phyloP scores from a whole-genome alignment of 176 grass and related monocot genomes.

The Hyparrhenia diplandra region DNA sequence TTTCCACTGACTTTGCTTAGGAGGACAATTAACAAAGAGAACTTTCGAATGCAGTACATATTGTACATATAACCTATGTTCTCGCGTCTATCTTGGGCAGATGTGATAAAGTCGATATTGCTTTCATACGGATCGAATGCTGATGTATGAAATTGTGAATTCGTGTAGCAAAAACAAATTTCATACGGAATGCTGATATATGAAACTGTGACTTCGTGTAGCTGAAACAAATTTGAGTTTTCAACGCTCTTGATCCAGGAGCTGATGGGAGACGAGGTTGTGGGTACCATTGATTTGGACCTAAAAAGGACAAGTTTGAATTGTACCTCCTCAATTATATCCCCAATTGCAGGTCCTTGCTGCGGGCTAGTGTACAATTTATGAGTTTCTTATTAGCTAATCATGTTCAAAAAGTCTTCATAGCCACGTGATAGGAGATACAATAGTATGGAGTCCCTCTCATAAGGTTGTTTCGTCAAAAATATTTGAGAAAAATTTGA shows the following conservation, averaged over 20 bases:
- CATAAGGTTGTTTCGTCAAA: neutral
- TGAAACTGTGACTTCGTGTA: neutral
- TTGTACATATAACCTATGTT: neutral
- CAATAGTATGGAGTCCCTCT: neutral
- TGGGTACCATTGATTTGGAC: constrained; percentile 32
- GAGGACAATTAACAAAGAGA: neutral
- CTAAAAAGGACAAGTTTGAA: constrained; percentile 41
- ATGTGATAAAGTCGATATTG: neutral
- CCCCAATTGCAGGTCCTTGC: constrained; percentile 7
- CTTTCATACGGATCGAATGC: neutral
- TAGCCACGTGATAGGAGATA: constrained; percentile 27
- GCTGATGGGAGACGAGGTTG: neutral
- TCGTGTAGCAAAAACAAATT: neutral
- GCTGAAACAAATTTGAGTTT: neutral
- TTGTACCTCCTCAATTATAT: constrained; percentile 15
- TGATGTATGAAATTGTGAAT: neutral
- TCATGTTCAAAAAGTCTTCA: constrained; percentile 1
- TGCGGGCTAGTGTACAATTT: neutral
- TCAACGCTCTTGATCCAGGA: neutral
- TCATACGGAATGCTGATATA: neutral
- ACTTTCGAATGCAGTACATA: no score
- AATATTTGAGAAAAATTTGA: neutral
- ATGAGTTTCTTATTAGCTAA: constrained; percentile 16
- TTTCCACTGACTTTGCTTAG: neutral
- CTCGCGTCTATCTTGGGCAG: neutral